Percentiles rank a stretch among this genome's conserved stretches.
These are phyloP conservation scores for Naganishia antarctica DNA, from an alignment of 768 basidiomycete genomes.

Conservation along the genomic window DNA sequence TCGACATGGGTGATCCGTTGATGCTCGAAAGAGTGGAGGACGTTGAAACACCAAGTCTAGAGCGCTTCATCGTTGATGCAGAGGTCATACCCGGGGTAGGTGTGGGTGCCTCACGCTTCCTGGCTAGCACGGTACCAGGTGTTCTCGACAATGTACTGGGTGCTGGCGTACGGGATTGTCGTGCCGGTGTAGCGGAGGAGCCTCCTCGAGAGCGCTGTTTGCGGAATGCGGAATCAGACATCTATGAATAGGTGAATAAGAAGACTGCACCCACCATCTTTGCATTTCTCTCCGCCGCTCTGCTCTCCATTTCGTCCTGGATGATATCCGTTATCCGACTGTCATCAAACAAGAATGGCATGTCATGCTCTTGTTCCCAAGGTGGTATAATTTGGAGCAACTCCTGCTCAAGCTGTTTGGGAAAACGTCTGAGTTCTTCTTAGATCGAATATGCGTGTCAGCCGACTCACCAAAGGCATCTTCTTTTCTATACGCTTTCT, in stretches of 20 bases:
- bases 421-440: background rate
- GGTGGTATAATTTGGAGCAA: conserved; percentile 68
- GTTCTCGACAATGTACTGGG: conserved; percentile 24
- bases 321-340: conserved; percentile 73
- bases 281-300: conserved; percentile 72
- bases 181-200: conserved; percentile 36
- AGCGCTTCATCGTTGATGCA: conserved; percentile 15
- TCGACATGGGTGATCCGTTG: conserved; percentile 11
- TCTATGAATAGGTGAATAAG: conserved; percentile 1
- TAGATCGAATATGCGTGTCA: background rate
- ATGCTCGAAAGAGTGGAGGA: background rate
- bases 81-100: conserved; percentile 36
- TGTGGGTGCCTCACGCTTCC: conserved; percentile 42
- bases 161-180: conserved; percentile 19
- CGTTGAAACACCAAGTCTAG: conserved; percentile 8
- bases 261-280: conserved; percentile 51
- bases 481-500: conserved; percentile 85
- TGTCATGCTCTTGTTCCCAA: conserved; percentile 75
- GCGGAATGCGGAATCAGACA: background rate
- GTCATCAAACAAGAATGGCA: conserved; percentile 78
- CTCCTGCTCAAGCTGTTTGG: conserved; percentile 75
- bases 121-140: conserved; percentile 21
- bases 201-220: conserved; percentile 26
- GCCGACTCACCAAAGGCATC: conserved; percentile 80
- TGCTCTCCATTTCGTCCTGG: conserved; percentile 62